Evolutionary conservation across 2,329 filamentous ascomycete species (phyloP).

Genomic region (Penicillium sp.): DNA sequence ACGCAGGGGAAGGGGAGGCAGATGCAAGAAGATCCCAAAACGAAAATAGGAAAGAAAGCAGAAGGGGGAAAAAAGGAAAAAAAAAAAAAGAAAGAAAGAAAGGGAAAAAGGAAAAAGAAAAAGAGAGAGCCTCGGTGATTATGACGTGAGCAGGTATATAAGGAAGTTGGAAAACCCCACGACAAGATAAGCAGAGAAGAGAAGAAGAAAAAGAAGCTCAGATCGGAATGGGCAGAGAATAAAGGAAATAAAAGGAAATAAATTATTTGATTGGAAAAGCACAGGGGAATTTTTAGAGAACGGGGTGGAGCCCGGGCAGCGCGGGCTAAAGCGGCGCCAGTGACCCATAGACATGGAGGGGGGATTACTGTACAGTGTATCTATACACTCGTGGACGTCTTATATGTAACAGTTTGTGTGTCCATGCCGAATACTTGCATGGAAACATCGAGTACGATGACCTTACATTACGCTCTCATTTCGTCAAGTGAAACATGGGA

Average conservation of each 20-base stretch:
- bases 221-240: constrained; percentile 3
- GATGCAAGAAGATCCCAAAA: constrained; percentile 11
- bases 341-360: constrained; percentile 39
- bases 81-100: constrained; percentile 13
- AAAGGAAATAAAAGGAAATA: constrained; percentile 9
- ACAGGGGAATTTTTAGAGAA: constrained; percentile 19
- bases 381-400: background rate
- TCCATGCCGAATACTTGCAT: background rate
- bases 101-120: constrained; percentile 16
- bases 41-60: constrained; percentile 17
- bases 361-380: constrained; percentile 18
- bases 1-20: constrained; percentile 21
- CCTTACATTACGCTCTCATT: background rate
- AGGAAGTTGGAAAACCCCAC: constrained; percentile 4
- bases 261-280: constrained; percentile 21
- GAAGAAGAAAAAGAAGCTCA: constrained; percentile 13
- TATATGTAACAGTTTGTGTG: background rate
- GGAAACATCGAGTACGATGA: background rate
- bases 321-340: constrained; percentile 29
- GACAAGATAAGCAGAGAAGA: constrained; percentile 10
- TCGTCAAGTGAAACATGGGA: constrained; percentile 2
- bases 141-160: constrained; percentile 28
- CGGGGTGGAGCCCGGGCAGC: constrained; percentile 22
- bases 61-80: constrained; percentile 18
- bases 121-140: constrained; percentile 26